phyloP scores from a whole-genome alignment of 106 monocot species.

The Dendrobium huoshanense region DNA sequence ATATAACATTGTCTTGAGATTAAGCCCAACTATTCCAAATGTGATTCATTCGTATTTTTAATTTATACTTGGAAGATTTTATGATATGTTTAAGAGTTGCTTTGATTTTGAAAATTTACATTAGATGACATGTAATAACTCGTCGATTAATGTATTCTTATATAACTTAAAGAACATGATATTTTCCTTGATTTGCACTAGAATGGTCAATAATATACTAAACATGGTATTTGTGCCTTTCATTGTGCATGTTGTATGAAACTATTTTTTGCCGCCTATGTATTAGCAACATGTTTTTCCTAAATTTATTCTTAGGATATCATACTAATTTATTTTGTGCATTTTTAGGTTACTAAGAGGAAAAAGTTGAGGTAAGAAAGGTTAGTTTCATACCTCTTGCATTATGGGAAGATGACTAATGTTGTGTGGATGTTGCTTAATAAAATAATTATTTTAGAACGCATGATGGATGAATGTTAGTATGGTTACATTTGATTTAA shows the following conservation, averaged over 20 bases:
- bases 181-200: not conserved
- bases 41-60: not conserved
- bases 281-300: not conserved
- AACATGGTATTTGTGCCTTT: not conserved
- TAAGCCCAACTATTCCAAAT: not conserved
- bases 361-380: not conserved
- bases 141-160: not conserved
- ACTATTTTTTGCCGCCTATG: not conserved
- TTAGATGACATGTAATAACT: not conserved
- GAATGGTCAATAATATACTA: not conserved
- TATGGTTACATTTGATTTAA: not conserved
- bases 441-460: not conserved
- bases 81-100: not conserved
- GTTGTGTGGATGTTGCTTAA: not conserved
- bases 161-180: not conserved
- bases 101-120: not conserved
- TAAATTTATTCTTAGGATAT: not conserved
- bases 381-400: not conserved
- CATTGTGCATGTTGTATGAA: not conserved
- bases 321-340: not conserved
- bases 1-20: not conserved
- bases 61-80: not conserved
- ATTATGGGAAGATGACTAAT: not conserved
- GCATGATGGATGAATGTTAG: not conserved
- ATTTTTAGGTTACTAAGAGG: not conserved